Percentiles rank a stretch among this genome's conserved stretches.
These are phyloP conservation scores for Linanthus parryae DNA, from an alignment of 148 eudicot species.

Conservation along the genomic window DNA sequence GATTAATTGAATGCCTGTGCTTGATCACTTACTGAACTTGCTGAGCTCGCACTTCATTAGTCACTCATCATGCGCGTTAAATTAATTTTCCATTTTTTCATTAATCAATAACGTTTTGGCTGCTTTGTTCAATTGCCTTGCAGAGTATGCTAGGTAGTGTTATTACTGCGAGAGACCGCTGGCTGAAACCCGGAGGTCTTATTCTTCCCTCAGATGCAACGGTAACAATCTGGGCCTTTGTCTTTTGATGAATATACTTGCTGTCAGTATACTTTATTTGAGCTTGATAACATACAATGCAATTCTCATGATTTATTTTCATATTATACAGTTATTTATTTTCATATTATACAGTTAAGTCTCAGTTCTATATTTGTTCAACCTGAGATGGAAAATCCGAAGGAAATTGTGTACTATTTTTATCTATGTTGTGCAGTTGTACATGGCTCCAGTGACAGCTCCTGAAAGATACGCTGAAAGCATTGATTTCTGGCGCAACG, in stretches of 20 bases:
- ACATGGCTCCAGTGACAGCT: conserved; percentile 87
- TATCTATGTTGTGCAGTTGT: conserved; percentile 68
- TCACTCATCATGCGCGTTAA: not conserved
- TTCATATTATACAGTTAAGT: no score
- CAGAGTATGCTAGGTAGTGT: conserved; percentile 99
- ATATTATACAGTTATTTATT: no score
- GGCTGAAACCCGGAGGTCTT: conserved; percentile 99
- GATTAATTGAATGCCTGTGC: conserved; percentile 11
- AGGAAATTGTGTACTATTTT: no score
- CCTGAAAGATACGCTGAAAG: conserved; percentile 88
- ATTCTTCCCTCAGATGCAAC: conserved; percentile 95
- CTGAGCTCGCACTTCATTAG: not conserved
- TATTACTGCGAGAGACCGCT: conserved; percentile 91
- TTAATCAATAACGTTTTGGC: not conserved
- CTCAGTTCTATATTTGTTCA: no score
- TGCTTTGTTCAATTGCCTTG: conserved; percentile 8
- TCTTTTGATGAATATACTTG: no score
- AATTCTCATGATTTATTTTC: no score
- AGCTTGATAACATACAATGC: no score
- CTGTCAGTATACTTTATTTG: no score
- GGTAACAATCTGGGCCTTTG: conserved; percentile 29
- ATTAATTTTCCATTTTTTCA: not conserved
- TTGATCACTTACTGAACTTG: not conserved
- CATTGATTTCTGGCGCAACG: conserved; percentile 97
- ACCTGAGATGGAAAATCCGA: no score